Base-by-base conservation (phyloP, 1,139 yeast species). In the Spencermartinsiella ligniputridi region DNA sequence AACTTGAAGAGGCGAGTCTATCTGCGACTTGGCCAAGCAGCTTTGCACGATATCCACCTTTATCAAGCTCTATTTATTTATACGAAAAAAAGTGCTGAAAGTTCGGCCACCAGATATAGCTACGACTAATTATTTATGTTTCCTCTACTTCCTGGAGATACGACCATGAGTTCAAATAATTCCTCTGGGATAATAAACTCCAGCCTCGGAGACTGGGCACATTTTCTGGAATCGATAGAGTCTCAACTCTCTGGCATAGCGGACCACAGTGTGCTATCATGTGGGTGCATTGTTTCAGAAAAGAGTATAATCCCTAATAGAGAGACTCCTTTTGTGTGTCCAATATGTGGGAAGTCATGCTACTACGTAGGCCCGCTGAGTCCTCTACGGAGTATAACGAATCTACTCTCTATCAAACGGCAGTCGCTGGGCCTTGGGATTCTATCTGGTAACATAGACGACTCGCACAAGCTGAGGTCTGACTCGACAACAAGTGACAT, bases 201-300 rank as follows among this genome's bases (percentile, higher is more conserved):
- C 33, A 37, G 33, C 38, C 39, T 50, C 34, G 52, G 49, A 20
- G 61, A 57, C 22, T 61, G 65, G 66, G 47, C 57, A 25, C 53
- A 50, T 20, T 61, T 61, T 41, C 51, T 61, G 40, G 57, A 51
- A 43, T 49, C 57, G 4, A 45, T 61, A 20, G 60, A 61, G 37
- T 39, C 44, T 33, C 55, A 56, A 17, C 49, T 59, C 15, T 45
- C 35, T 16, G 44, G 50, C 36, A 37, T 55, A 45, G 44, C 66
- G 11, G 88, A 83, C 61, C 74, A 79, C 3, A 69, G 79, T 1
- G 73, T 81, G 17, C 64, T 84, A 16, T 64, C 80, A 0, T 86
- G 95, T 64, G 92, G 94, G 0, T 85, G 95, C 62, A 62, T 84
- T 9, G 70, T 81, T 0, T 80, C 90, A 1, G 83, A 41, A 29